Evolutionary conservation across 306 rosid species (phyloP), one percentile per base, ranked within the genome.

Genomic region (Luffa aegyptiaca): DNA sequence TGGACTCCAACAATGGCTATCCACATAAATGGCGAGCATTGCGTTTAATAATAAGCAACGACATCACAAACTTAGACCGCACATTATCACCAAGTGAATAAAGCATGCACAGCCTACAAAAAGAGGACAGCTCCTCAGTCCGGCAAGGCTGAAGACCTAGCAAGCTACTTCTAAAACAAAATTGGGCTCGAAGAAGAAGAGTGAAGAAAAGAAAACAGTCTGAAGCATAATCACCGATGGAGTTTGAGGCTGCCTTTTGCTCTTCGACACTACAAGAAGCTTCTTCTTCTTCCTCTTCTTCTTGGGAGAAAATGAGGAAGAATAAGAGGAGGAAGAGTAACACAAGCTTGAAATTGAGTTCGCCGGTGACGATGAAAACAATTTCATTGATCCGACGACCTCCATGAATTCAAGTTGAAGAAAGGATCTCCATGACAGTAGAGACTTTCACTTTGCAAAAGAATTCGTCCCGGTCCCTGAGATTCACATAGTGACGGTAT

Each of bases 171-270:
- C 33, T 18, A 5, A 18, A 63, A 63, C 42, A 33, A 0, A 63
- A 35, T 35, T 37, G 21, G 8, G 20, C 17, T 2, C 7, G 45
- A 36, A 35, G 3, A 36, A 35, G 3, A 2, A 5, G 36, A 69
- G 18, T 17, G 6, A n/a, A 4, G 12, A 45, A 71, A 71, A 4
- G 7, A 46, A 70, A 12, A 12, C 26, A 26, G 53, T 20, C 44
- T 0, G 53, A 69, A 69, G 75, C 75, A 42, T 69, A 69, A 69
- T 69, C 75, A 69, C 53, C 79, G 84, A 66, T 36, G 75, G 66
- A 75, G 76, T 44, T 41, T 44, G 80, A 59, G 73, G 76, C 85
- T 79, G 81, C 55, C 61, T 83, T 61, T 48, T 78, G 55, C 82
- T 65, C 74, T 45, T 78, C 35, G 81, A 78, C 3, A 62, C 48